Evolutionary conservation across 345 rosid species (phyloP).

Genomic region (Theobroma cacao): DNA sequence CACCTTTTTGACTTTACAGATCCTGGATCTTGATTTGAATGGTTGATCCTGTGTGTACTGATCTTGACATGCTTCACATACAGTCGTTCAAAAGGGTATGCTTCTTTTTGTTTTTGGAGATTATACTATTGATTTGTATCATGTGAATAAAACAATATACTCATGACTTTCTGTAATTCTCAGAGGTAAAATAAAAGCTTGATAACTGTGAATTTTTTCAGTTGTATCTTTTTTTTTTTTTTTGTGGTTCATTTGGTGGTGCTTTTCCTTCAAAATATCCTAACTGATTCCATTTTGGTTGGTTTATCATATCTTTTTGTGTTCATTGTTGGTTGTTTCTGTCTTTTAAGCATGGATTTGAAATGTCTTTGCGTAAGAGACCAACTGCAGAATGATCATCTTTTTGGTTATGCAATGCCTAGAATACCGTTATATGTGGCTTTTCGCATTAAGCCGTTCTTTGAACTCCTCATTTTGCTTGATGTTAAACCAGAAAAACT

Average conservation of each 20-base stretch:
- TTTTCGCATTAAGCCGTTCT: not conserved
- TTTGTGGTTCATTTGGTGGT: not conserved
- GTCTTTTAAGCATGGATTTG: not conserved
- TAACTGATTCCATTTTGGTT: not conserved
- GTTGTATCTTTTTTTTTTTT: not conserved
- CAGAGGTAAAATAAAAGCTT: not conserved
- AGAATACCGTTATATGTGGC: not conserved
- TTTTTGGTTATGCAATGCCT: not conserved
- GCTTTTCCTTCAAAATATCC: not conserved
- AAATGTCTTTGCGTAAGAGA: not conserved
- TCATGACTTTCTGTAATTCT: not conserved
- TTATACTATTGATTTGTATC: not conserved
- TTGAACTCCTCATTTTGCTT: not conserved
- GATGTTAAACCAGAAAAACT: not conserved
- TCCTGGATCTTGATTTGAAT: slow-evolving; percentile 10
- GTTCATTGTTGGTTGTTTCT: not conserved
- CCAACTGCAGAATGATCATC: not conserved
- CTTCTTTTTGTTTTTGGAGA: slow-evolving; percentile 4
- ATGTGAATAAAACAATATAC: slow-evolving; percentile 11
- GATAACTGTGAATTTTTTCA: not conserved
- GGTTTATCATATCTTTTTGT: not conserved
- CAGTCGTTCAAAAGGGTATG: slow-evolving; percentile 13
- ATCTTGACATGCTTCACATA: slow-evolving; percentile 21
- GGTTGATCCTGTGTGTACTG: slow-evolving; percentile 1
- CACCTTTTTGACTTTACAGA: slow-evolving; percentile 13